phyloP scores from a whole-genome alignment of 441 rosid species.

The California macrophylla region DNA sequence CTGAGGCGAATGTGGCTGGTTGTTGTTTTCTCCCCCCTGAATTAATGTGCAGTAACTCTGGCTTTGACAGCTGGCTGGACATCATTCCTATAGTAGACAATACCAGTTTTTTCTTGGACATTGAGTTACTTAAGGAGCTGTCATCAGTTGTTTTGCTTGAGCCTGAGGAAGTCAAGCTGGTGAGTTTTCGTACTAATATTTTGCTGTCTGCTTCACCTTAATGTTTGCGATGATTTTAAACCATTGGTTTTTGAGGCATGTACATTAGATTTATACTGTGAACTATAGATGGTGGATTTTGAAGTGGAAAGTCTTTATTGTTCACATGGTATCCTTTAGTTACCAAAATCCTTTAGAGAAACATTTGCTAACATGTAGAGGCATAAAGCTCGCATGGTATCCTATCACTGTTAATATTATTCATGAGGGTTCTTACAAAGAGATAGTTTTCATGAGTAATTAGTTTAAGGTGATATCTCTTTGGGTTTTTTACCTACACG shows the following conservation, averaged over 20 bases:
- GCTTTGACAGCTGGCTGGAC: slow-evolving; percentile 49
- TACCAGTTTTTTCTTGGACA: slow-evolving; percentile 62
- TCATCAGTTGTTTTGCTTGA: slow-evolving; percentile 33
- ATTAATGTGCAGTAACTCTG: slow-evolving; percentile 40
- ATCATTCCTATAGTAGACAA: slow-evolving; percentile 44
- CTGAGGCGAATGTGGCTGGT: slow-evolving; percentile 27
- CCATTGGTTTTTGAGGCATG: not conserved
- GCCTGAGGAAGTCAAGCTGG: slow-evolving; percentile 31
- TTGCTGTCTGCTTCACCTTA: not conserved
- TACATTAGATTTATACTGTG: not conserved
- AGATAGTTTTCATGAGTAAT: too few species aligned
- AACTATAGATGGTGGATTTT: not conserved
- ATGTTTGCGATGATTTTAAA: not conserved
- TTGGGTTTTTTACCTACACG: too few species aligned
- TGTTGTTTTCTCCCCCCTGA: slow-evolving; percentile 59
- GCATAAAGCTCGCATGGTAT: not conserved
- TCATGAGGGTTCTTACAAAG: not conserved
- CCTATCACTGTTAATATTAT: not conserved
- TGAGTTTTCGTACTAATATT: slow-evolving; percentile 23
- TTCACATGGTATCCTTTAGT: not conserved
- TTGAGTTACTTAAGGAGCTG: slow-evolving; percentile 57
- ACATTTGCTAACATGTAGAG: not conserved
- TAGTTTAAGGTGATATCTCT: too few species aligned
- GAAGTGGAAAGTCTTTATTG: not conserved
- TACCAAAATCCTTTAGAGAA: not conserved